Evolutionary conservation across 192 early-diverging fungal species (phyloP).

Genomic region (Diversispora epigaea): DNA sequence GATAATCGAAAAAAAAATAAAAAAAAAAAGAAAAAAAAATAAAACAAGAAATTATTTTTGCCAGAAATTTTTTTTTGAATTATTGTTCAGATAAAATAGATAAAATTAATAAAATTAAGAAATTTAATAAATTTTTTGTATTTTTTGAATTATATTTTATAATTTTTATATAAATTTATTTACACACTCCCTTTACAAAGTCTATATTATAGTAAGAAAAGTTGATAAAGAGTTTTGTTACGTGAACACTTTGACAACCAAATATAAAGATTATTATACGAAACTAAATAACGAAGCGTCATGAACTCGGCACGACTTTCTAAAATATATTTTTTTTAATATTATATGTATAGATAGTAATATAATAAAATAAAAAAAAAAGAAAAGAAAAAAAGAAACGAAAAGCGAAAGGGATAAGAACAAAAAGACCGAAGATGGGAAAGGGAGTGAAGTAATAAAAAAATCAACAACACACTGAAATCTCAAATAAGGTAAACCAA

Average conservation of each 20-base stretch:
- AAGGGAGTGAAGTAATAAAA: slow-evolving; percentile 23
- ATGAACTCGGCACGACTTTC: slow-evolving; percentile 26
- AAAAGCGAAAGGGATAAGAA: not conserved
- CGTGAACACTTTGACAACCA: not conserved
- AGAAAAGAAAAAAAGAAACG: not conserved
- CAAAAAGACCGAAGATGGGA: slow-evolving; percentile 14
- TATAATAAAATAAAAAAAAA: slow-evolving; percentile 3
- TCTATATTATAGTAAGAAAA: not conserved
- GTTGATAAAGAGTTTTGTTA: slow-evolving; percentile 6
- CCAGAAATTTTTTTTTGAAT: slow-evolving; percentile 3
- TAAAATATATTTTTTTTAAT: not conserved
- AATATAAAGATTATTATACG: not conserved
- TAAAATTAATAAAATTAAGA: not conserved
- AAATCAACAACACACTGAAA: not conserved
- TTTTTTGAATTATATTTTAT: not conserved
- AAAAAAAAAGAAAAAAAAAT: not conserved
- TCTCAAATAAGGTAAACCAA: slow-evolving; percentile 20
- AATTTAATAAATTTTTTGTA: not conserved
- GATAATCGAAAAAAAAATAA: not conserved
- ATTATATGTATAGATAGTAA: slow-evolving; percentile 4
- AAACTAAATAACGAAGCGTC: slow-evolving; percentile 11
- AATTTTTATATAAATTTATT: not conserved
- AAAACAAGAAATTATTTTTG: not conserved
- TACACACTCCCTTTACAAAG: slow-evolving; percentile 23
- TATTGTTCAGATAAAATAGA: not conserved